A percentile compares a stretch with the other conserved stretches of the same genome.
Evolutionary conservation across 495 filamentous ascomycete genomes (phyloP).

Genomic region (Aspergillus carlsbadensis): DNA sequence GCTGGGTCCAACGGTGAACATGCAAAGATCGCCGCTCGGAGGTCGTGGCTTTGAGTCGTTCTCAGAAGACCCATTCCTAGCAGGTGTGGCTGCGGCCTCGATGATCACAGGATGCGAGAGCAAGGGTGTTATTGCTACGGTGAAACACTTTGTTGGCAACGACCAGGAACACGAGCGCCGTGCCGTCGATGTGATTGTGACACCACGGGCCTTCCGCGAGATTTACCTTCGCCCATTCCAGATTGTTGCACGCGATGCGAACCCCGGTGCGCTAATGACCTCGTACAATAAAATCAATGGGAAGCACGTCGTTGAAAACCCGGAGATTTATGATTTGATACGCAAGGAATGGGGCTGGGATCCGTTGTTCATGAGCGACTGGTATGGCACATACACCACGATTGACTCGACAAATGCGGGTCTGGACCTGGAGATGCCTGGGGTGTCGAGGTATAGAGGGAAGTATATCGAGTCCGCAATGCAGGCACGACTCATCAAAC

Average conservation of each 20-base stretch:
- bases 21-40: slow-evolving; percentile 66
- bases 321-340: slow-evolving; percentile 55
- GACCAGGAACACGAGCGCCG: slow-evolving; percentile 68
- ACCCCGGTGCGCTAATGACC: slow-evolving; percentile 69
- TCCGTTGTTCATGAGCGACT: slow-evolving; percentile 37
- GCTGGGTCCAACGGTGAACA: slow-evolving; percentile 70
- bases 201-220: slow-evolving; percentile 67
- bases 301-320: slow-evolving; percentile 60
- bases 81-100: slow-evolving; percentile 58
- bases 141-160: slow-evolving; percentile 74
- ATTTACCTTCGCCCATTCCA: slow-evolving; percentile 74
- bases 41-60: slow-evolving; percentile 72
- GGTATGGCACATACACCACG: slow-evolving; percentile 58
- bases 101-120: slow-evolving; percentile 62
- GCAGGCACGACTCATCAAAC: slow-evolving; percentile 57
- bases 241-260: slow-evolving; percentile 59
- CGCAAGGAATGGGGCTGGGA: slow-evolving; percentile 69
- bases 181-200: slow-evolving; percentile 59
- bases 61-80: slow-evolving; percentile 66
- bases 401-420: slow-evolving; percentile 60
- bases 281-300: slow-evolving; percentile 76
- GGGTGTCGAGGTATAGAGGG: slow-evolving; percentile 55
- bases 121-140: slow-evolving; percentile 55
- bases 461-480: slow-evolving; percentile 40
- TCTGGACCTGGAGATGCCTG: slow-evolving; percentile 71